These are phyloP conservation scores for Xylaria scruposa DNA, from an alignment of 495 filamentous ascomycete genomes.

Conservation along the genomic window DNA sequence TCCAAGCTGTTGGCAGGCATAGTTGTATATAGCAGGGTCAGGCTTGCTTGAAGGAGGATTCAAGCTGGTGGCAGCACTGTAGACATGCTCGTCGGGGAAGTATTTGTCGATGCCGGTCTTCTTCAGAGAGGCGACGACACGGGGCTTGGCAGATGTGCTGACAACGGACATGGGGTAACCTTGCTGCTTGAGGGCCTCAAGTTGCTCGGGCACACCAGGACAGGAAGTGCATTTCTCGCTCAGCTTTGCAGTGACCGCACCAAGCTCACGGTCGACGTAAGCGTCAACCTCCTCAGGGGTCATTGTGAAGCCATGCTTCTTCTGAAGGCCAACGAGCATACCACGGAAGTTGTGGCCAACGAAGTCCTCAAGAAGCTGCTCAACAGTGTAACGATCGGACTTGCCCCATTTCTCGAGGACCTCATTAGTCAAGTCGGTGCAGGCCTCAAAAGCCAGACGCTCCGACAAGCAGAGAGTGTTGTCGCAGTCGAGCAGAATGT, in stretches of 20 bases:
- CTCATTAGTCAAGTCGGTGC: slow-evolving; percentile 90
- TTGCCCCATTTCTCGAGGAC: slow-evolving; percentile 73
- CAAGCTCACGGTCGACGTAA: slow-evolving; percentile 82
- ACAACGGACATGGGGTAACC: slow-evolving; percentile 84
- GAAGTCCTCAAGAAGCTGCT: slow-evolving; percentile 82
- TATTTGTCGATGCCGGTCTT: slow-evolving; percentile 82
- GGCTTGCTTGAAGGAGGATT: slow-evolving; percentile 85
- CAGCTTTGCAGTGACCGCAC: slow-evolving; percentile 83
- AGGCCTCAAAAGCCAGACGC: slow-evolving; percentile 90
- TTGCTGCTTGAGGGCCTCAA: slow-evolving; percentile 66
- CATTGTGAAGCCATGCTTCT: slow-evolving; percentile 78
- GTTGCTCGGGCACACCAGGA: slow-evolving; percentile 70
- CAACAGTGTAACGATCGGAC: slow-evolving; percentile 77
- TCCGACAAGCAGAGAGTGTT: slow-evolving; percentile 97
- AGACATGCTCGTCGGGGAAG: slow-evolving; percentile 77
- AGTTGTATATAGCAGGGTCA: slow-evolving; percentile 89
- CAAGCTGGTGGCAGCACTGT: slow-evolving; percentile 83
- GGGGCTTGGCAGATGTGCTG: slow-evolving; percentile 75
- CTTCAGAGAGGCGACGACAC: slow-evolving; percentile 80
- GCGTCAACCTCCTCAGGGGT: slow-evolving; percentile 69
- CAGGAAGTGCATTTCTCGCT: slow-evolving; percentile 72
- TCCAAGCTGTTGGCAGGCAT: slow-evolving; percentile 76
- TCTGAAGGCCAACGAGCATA: slow-evolving; percentile 75
- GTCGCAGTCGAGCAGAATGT: slow-evolving; percentile 95
- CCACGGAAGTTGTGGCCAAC: slow-evolving; percentile 97